Evolutionary conservation across 1,139 yeast species (phyloP).

Genomic region (Sugiyamaella novakii): DNA sequence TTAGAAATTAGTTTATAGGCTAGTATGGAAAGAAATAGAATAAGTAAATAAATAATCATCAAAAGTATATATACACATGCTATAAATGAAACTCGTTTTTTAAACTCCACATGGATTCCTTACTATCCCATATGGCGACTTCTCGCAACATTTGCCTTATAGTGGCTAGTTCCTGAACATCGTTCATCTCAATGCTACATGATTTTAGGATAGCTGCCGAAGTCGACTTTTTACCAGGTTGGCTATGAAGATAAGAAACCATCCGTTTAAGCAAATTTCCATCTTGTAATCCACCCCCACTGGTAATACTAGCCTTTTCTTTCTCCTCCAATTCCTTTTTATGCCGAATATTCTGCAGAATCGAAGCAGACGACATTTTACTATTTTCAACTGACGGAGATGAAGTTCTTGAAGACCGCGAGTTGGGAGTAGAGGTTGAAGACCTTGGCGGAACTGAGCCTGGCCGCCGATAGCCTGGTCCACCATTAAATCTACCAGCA

Average conservation of each 20-base stretch:
- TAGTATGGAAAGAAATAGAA: too few relatives aligned
- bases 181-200: constrained; percentile 51
- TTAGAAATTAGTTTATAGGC: too few relatives aligned
- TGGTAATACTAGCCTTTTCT: constrained; percentile 27
- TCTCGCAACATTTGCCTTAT: constrained; percentile 69
- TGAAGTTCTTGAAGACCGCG: constrained; percentile 3
- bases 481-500: constrained; percentile 59
- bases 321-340: constrained; percentile 37
- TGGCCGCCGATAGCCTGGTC: neutral
- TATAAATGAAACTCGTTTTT: constrained; percentile 61
- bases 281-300: constrained; percentile 23
- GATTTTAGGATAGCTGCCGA: constrained; percentile 59
- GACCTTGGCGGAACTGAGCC: neutral
- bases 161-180: constrained; percentile 60
- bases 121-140: constrained; percentile 68
- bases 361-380: constrained; percentile 32
- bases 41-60: too few relatives aligned
- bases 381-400: constrained; percentile 26
- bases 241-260: constrained; percentile 38
- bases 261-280: constrained; percentile 34
- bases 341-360: constrained; percentile 35
- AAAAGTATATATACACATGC: too few relatives aligned
- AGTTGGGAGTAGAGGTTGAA: constrained; percentile 7
- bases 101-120: constrained; percentile 62
- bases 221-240: constrained; percentile 40